Evolutionary conservation across 2,329 filamentous ascomycete genomes (phyloP).

Genomic region (Ophiocordyceps australis): DNA sequence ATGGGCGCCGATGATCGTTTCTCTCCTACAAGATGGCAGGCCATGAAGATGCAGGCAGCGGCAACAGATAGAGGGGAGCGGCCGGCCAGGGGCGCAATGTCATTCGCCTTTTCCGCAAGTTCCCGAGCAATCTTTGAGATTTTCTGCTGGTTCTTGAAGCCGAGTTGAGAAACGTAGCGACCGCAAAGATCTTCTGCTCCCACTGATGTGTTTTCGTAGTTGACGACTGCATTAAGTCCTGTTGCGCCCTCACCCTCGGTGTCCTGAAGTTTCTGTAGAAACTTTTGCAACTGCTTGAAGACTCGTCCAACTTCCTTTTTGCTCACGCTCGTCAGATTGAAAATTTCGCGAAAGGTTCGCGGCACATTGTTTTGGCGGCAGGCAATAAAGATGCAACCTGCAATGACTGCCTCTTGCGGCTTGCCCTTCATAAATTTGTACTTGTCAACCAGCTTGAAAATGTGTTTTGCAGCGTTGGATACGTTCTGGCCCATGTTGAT

Average conservation of each 20-base stretch:
- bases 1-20: constrained; percentile 74
- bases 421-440: constrained; percentile 91
- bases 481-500: constrained; percentile 68
- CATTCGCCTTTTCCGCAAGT: constrained; percentile 60
- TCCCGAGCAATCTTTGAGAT: constrained; percentile 67
- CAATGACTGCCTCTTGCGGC: constrained; percentile 81
- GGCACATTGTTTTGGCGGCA: constrained; percentile 78
- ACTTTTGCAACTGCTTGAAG: constrained; percentile 84
- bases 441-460: constrained; percentile 90
- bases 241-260: constrained; percentile 25
- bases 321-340: constrained; percentile 76
- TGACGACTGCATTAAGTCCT: constrained; percentile 38
- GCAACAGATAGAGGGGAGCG: constrained; percentile 88
- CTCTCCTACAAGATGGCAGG: constrained; percentile 70
- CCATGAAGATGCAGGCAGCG: constrained; percentile 93
- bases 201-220: constrained; percentile 62
- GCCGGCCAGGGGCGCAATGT: constrained; percentile 68
- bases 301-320: constrained; percentile 96
- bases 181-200: constrained; percentile 71
- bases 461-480: constrained; percentile 78
- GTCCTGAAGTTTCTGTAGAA: constrained; percentile 59
- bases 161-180: constrained; percentile 76
- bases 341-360: constrained; percentile 88
- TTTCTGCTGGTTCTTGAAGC: constrained; percentile 49
- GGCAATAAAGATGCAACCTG: constrained; percentile 93